phyloP scores from a whole-genome alignment of 116 monocot species.

The Phalaenopsis hybrid region DNA sequence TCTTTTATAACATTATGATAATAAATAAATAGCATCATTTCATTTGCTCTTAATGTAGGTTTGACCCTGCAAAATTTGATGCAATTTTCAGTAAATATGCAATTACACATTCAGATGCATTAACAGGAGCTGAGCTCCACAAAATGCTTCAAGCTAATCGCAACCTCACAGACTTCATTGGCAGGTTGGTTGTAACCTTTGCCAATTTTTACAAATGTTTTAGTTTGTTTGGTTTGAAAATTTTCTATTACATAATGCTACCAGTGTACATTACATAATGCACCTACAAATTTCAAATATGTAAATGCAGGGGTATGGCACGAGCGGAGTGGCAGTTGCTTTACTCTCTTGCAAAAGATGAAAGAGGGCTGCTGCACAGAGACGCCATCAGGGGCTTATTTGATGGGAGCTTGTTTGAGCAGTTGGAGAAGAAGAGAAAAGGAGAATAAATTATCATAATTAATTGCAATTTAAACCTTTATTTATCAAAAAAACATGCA shows the following conservation, averaged over 20 bases:
- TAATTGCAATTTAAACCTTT: too few relatives aligned
- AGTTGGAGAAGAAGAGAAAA: conserved; percentile 25
- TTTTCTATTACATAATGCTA: too few relatives aligned
- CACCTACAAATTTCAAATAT: too few relatives aligned
- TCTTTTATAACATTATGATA: background rate
- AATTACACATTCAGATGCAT: conserved; percentile 18
- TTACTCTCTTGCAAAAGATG: conserved; percentile 37
- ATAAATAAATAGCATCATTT: background rate
- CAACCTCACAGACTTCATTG: conserved; percentile 23
- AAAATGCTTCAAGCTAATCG: conserved; percentile 39
- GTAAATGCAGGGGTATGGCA: conserved; percentile 15
- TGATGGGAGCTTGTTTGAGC: conserved; percentile 60
- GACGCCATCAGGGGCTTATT: conserved; percentile 39
- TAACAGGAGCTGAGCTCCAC: conserved; percentile 34
- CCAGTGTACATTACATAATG: too few relatives aligned
- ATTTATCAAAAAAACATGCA: too few relatives aligned
- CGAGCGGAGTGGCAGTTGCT: conserved; percentile 36
- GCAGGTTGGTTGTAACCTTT: conserved; percentile 23
- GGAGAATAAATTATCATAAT: too few relatives aligned
- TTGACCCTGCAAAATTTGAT: conserved; percentile 55
- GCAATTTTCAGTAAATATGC: conserved; percentile 57
- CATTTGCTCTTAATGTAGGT: conserved; percentile 11
- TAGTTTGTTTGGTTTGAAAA: too few relatives aligned
- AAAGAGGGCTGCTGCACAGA: conserved; percentile 36
- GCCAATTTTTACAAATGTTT: too few relatives aligned